Percentiles rank a stretch among this genome's conserved stretches.
Evolutionary conservation across 75 land plant species (phyloP).

Genomic region (Sequoiadendron giganteum): DNA sequence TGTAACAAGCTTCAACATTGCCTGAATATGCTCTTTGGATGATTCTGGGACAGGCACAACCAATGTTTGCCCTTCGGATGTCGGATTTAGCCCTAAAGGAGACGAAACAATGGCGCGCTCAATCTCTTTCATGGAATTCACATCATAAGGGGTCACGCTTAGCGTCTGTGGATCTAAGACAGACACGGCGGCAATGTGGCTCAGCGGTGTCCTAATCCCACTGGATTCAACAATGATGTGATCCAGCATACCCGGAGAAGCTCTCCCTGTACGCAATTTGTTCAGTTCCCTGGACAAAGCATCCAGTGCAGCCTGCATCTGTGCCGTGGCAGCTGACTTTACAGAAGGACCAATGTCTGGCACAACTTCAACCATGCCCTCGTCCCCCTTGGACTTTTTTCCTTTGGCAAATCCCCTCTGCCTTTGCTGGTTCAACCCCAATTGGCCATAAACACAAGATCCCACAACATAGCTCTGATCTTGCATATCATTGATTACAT

Average conservation of each 20-base stretch:
- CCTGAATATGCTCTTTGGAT: slow-evolving; percentile 37
- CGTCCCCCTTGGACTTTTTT: slow-evolving; percentile 35
- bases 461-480: neutral
- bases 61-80: slow-evolving; percentile 60
- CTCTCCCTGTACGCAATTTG: slow-evolving; percentile 92
- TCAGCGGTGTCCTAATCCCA: slow-evolving; percentile 64
- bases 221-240: slow-evolving; percentile 76
- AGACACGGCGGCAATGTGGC: slow-evolving; percentile 82
- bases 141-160: slow-evolving; percentile 83
- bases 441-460: neutral
- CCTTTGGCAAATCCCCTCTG: slow-evolving; percentile 55
- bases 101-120: slow-evolving; percentile 80
- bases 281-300: slow-evolving; percentile 76
- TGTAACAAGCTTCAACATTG: slow-evolving; percentile 69
- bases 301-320: slow-evolving; percentile 83
- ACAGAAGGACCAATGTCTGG: slow-evolving; percentile 53
- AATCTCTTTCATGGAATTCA: slow-evolving; percentile 60
- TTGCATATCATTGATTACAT: neutral
- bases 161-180: slow-evolving; percentile 78
- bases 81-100: slow-evolving; percentile 87
- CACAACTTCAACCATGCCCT: slow-evolving; percentile 23
- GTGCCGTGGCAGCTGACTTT: slow-evolving; percentile 55
- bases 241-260: slow-evolving; percentile 96
- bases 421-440: neutral
- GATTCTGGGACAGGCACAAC: slow-evolving; percentile 84